Evolutionary conservation across 2,329 filamentous ascomycete species (phyloP).

Genomic region (Volutella citrinella): DNA sequence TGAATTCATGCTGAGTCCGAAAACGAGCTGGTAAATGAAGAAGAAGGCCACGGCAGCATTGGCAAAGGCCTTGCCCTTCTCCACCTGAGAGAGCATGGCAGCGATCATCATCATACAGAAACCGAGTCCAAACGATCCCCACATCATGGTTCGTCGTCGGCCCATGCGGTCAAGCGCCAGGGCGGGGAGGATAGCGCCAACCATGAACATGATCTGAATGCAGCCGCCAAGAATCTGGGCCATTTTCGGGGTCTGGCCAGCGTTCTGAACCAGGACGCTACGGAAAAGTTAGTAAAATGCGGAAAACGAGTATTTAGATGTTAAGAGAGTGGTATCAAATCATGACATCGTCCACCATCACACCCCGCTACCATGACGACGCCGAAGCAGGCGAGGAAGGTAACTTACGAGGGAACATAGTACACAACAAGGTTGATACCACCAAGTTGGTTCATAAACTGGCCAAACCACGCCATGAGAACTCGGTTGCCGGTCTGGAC

Average conservation of each 20-base stretch:
- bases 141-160: constrained; percentile 42
- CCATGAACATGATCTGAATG: constrained; percentile 36
- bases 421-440: not conserved
- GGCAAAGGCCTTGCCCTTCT: constrained; percentile 15
- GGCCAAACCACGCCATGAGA: not conserved
- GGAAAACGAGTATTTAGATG: too few species aligned
- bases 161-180: constrained; percentile 36
- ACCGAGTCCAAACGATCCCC: constrained; percentile 29
- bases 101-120: constrained; percentile 23
- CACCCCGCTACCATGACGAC: too few species aligned
- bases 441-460: not conserved
- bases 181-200: constrained; percentile 34
- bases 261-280: not conserved
- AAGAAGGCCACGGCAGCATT: constrained; percentile 34
- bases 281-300: too few species aligned
- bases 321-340: too few species aligned
- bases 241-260: constrained; percentile 6
- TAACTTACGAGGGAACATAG: not conserved
- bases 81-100: constrained; percentile 12
- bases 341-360: too few species aligned
- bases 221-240: constrained; percentile 34
- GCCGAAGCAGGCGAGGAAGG: too few species aligned
- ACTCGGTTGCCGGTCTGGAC: not conserved
- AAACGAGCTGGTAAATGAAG: constrained; percentile 25
- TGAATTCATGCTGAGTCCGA: constrained; percentile 24